Evolutionary conservation across 441 rosid genomes (phyloP).

Genomic region (Erysimum cheiri): DNA sequence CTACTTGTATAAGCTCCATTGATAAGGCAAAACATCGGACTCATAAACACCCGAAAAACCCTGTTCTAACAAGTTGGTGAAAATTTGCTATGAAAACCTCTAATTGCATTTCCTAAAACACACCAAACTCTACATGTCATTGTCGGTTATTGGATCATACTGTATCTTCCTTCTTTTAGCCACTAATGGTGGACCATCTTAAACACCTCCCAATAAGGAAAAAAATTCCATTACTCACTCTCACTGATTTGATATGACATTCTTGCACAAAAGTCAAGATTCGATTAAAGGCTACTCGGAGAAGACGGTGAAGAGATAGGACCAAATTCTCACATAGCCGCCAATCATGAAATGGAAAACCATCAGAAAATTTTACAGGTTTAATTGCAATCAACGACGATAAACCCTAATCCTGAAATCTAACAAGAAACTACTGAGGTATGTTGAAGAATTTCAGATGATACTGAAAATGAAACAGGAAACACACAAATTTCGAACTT

Average conservation of each 20-base stretch:
- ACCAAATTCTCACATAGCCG: slow-evolving; percentile 11
- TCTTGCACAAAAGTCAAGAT: slow-evolving; percentile 31
- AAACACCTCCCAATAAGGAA: slow-evolving; percentile 33
- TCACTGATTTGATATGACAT: slow-evolving; percentile 38
- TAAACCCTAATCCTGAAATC: neutral
- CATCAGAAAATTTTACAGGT: neutral
- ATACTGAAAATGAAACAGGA: slow-evolving; percentile 1
- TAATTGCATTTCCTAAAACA: slow-evolving; percentile 20
- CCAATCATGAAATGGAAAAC: neutral
- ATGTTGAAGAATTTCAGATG: neutral
- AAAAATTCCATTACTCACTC: slow-evolving; percentile 12
- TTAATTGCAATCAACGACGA: neutral
- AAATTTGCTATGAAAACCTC: neutral
- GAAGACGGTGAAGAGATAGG: slow-evolving; percentile 13
- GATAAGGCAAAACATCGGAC: slow-evolving; percentile 22
- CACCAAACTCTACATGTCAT: slow-evolving; percentile 37
- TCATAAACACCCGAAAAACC: slow-evolving; percentile 36
- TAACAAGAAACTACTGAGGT: neutral
- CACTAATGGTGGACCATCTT: slow-evolving; percentile 49
- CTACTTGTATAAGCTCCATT: slow-evolving; percentile 41
- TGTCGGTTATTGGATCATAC: slow-evolving; percentile 46
- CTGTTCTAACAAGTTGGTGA: slow-evolving; percentile 26
- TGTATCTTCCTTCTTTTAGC: slow-evolving; percentile 36
- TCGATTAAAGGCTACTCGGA: slow-evolving; percentile 18
- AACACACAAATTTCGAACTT: neutral